Percentiles rank a stretch among this genome's conserved stretches.
phyloP scores from a whole-genome alignment of 257 asterid species.

The Apocynum venetum region DNA sequence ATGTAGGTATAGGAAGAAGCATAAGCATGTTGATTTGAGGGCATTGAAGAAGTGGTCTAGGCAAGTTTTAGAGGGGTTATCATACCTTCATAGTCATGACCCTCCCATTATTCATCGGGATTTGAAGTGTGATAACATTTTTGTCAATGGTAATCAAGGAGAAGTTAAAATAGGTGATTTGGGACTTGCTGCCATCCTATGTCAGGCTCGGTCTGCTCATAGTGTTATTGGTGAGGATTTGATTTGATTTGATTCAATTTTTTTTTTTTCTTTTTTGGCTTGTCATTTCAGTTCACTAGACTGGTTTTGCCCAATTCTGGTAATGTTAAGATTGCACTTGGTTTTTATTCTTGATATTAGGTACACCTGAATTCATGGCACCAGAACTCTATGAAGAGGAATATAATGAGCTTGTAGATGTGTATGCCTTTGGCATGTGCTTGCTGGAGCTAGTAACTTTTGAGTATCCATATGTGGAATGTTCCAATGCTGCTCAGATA shows the following conservation, averaged over 20 bases:
- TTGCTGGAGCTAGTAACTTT: constrained; percentile 91
- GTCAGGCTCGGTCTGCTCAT: constrained; percentile 87
- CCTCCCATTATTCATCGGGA: constrained; percentile 96
- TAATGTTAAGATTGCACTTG: constrained; percentile 2
- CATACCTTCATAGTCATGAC: constrained; percentile 85
- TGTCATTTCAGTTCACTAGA: not conserved
- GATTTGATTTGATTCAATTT: not conserved
- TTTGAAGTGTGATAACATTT: constrained; percentile 81
- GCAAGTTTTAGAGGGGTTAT: constrained; percentile 89
- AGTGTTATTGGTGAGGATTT: constrained; percentile 78
- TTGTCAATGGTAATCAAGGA: constrained; percentile 95
- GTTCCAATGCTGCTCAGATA: constrained; percentile 92
- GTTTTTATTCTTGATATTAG: constrained; percentile 32
- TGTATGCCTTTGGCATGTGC: constrained; percentile 97
- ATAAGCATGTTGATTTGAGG: constrained; percentile 82
- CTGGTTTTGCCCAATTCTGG: constrained; percentile 12
- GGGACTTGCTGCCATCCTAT: constrained; percentile 89
- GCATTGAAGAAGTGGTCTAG: constrained; percentile 96
- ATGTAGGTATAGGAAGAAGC: constrained; percentile 82
- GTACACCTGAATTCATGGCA: constrained; percentile 97
- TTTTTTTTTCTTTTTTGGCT: not conserved
- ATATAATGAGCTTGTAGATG: constrained; percentile 88
- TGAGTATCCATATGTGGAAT: constrained; percentile 89
- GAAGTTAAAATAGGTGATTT: constrained; percentile 92
- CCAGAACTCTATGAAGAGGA: constrained; percentile 96